phyloP scores from a whole-genome alignment of 23 red algal species.

The Gracilaria caudata region DNA sequence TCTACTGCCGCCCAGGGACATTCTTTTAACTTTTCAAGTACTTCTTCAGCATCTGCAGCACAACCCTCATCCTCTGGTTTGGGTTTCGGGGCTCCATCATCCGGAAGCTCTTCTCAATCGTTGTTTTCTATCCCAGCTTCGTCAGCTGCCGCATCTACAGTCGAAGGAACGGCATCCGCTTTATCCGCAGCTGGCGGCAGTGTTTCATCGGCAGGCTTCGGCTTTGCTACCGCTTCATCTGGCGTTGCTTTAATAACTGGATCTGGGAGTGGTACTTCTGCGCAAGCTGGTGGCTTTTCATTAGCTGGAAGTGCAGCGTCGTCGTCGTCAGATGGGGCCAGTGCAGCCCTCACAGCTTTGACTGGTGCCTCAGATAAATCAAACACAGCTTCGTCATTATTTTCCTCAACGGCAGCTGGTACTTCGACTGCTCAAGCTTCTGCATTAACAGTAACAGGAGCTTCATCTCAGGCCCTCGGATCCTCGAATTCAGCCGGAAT shows the following conservation, averaged over 20 bases:
- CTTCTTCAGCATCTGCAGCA: not conserved
- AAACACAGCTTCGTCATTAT: not conserved
- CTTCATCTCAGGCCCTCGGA: not conserved
- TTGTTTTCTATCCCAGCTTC: constrained; percentile 4
- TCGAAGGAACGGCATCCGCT: not conserved
- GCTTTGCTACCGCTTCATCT: not conserved
- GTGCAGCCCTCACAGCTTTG: not conserved
- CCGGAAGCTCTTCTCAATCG: not conserved
- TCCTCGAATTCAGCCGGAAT: not conserved
- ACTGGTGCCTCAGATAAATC: not conserved
- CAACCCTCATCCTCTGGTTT: constrained; percentile 41
- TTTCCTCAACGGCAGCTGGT: constrained; percentile 19
- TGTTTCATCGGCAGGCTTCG: not conserved
- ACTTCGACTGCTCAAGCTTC: not conserved
- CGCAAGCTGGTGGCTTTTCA: not conserved
- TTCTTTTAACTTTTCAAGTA: constrained; percentile 10
- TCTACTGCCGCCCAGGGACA: not conserved
- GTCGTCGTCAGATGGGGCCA: not conserved
- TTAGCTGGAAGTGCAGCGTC: not conserved
- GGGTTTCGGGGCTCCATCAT: not conserved
- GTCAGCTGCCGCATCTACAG: not conserved
- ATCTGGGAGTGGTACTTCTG: not conserved
- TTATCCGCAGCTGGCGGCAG: not conserved
- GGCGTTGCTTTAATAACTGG: not conserved
- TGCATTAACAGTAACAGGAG: not conserved